phyloP scores from a whole-genome alignment of 495 filamentous ascomycete genomes.

The Neurospora intermedia region DNA sequence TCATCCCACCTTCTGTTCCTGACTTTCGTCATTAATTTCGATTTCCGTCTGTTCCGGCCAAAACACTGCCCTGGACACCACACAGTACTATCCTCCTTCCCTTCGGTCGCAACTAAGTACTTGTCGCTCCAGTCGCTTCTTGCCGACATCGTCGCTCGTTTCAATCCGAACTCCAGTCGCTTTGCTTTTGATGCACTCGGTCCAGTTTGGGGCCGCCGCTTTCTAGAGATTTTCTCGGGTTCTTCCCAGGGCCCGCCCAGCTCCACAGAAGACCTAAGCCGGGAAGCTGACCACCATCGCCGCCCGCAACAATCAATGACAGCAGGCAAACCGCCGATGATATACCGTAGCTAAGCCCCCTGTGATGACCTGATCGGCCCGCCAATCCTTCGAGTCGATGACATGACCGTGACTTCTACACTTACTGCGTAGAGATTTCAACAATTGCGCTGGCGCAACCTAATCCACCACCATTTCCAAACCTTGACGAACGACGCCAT shows the following conservation, averaged over 20 bases:
- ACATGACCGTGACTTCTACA: not conserved
- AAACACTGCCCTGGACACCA: too few species aligned
- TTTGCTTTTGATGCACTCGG: not conserved
- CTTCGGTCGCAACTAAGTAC: not conserved
- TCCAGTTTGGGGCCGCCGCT: not conserved
- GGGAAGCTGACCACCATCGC: not conserved
- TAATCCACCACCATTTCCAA: not conserved
- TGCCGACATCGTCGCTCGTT: not conserved
- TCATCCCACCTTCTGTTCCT: not conserved
- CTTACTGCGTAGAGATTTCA: not conserved
- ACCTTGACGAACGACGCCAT: not conserved
- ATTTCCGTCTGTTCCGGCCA: too few species aligned
- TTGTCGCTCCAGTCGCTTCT: not conserved
- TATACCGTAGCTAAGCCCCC: not conserved
- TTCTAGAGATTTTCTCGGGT: not conserved
- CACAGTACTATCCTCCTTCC: not conserved
- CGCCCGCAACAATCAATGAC: not conserved
- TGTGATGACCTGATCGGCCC: not conserved
- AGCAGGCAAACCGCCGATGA: not conserved
- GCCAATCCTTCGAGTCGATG: not conserved
- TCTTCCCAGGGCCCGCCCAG: not conserved
- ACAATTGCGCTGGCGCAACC: not conserved
- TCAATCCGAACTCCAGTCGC: not conserved
- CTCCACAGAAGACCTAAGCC: not conserved
- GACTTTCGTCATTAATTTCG: not conserved